phyloP scores from a whole-genome alignment of 78 protist species.

The Dictyostelium purpureum region DNA sequence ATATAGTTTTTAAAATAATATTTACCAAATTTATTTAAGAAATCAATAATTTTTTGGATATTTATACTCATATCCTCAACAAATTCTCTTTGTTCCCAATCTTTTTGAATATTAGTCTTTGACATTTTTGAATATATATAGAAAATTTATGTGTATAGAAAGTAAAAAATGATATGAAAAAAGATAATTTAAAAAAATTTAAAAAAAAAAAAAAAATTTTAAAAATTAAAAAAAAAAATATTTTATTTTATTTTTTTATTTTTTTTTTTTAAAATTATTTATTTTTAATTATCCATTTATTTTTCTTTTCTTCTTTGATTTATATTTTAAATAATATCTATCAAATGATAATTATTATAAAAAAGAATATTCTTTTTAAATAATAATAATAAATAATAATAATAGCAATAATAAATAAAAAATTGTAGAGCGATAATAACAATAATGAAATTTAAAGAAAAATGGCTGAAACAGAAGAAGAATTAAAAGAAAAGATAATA shows the following conservation, averaged over 20 bases:
- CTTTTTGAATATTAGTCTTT: slow-evolving; percentile 72
- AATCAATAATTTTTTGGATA: slow-evolving; percentile 80
- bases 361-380: background rate
- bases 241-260: background rate
- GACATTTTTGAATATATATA: background rate
- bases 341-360: background rate
- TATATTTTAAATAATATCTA: background rate
- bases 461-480: background rate
- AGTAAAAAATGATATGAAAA: background rate
- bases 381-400: too few relatives aligned
- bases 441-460: too few relatives aligned
- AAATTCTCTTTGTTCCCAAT: slow-evolving; percentile 83
- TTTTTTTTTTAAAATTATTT: background rate
- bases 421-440: too few relatives aligned
- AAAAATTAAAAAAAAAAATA: background rate
- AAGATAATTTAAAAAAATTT: background rate
- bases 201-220: background rate
- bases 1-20: background rate
- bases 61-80: slow-evolving; percentile 64
- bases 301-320: background rate
- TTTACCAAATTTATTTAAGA: slow-evolving; percentile 81
- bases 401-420: too few relatives aligned
- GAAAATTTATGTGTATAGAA: background rate
- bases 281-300: background rate
- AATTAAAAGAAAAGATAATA: background rate